Conservation (phyloP, 148 eudicot genomes). For the Tetragonia tetragonoides region DNA sequence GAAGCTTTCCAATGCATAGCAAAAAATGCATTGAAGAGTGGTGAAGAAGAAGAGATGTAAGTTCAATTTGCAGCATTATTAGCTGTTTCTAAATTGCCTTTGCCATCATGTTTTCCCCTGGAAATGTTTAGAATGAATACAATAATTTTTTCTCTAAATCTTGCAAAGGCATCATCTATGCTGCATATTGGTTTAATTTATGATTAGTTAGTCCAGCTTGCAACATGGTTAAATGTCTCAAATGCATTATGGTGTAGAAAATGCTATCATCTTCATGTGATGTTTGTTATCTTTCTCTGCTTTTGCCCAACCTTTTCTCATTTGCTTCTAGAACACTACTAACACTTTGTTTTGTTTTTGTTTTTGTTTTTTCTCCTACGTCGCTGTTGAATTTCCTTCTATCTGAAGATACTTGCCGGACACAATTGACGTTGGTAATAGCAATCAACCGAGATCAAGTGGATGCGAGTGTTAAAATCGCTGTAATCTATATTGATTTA, state of each 20-base stretch:
- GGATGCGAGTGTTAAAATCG: slow-evolving; percentile 65
- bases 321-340: not conserved
- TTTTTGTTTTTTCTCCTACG: not conserved
- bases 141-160: no score
- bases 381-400: not conserved
- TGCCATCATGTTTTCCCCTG: no score
- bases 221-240: no score
- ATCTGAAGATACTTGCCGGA: slow-evolving; percentile 77
- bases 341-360: not conserved
- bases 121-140: no score
- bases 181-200: no score
- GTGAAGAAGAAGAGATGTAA: slow-evolving; percentile 95
- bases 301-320: not conserved
- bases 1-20: slow-evolving; percentile 97
- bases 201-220: no score
- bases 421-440: slow-evolving; percentile 76
- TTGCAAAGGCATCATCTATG: no score
- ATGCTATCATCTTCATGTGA: no score
- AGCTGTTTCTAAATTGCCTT: not conserved
- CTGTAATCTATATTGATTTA: not conserved
- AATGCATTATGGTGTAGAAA: no score
- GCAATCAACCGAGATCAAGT: slow-evolving; percentile 64
- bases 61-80: slow-evolving; percentile 20
- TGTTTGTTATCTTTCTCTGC: not conserved
- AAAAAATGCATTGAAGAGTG: slow-evolving; percentile 79